Base-by-base conservation (phyloP, 768 basidiomycete species). In the Termitomyces sp. region DNA sequence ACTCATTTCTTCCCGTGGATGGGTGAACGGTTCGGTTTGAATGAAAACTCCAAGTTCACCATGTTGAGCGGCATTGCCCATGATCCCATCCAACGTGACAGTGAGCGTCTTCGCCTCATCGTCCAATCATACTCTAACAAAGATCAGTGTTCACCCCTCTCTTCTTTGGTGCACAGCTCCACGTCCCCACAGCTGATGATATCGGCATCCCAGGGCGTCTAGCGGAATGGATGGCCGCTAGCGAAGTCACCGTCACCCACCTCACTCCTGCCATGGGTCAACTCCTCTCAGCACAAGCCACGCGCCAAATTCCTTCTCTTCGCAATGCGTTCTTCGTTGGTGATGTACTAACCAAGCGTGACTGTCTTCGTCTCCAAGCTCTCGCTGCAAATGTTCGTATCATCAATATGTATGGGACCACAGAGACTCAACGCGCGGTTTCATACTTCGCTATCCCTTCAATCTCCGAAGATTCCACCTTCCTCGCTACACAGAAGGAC, bases 1-100 rank as follows among this genome's bases (percentile, higher is more conserved):
- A 99, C 97, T 0, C 97, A 98, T 72, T 99, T 98, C 83, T 98
- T 98, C 85, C 96, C 96, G 2, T 99, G 97, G 97, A 98, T 99
- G 97, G 89, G 90, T 25, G 77, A 93, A 70, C 77, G 87, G 36
- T 99, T 98, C 71, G 87, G 83, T 1, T 75, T 99, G 52, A 77
- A 80, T 42, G 79, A 86, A 60, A 74, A 80, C 36, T 93, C 91
- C 63, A 92, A 86, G 73, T 99, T 97, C 70, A 98, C 97, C 0
- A 98, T 99, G 97, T 83, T 99, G 36, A 96, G 94, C 67, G 97
- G 97, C 20, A 99, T 99, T 58, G 97, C 97, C 12, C 97, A 99
- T 69, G 97, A 99, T 75, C 97, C 97, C 10, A 97, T 99, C 66
- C 97, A 99, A 71, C 86, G 97, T 66, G 97, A 99, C 70, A 99